phyloP scores from a whole-genome alignment of 371 early-diverging fungal genomes.

The Mucor lusitanicus region DNA sequence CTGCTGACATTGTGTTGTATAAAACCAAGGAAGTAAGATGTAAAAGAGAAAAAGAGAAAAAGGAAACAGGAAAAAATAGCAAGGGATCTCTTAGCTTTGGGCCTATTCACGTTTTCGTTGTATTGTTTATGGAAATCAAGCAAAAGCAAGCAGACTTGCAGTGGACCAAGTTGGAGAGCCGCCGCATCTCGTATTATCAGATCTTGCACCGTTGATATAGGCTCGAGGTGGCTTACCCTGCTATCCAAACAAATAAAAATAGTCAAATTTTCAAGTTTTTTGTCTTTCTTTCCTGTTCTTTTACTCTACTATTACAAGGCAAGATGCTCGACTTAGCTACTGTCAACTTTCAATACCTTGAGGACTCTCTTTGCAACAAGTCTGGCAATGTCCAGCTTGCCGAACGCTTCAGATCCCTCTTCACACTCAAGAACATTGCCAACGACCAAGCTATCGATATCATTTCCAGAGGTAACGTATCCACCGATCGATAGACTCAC shows the following conservation, averaged over 20 bases:
- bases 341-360: conserved; percentile 45
- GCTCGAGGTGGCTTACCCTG: background rate
- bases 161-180: background rate
- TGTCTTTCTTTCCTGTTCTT: background rate
- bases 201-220: too few species aligned
- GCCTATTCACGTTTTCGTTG: background rate
- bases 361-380: conserved; percentile 56
- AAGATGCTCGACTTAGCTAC: background rate
- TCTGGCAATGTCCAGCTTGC: conserved; percentile 66
- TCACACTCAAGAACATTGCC: conserved; percentile 88
- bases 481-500: background rate
- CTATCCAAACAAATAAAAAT: background rate
- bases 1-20: background rate
- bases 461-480: conserved; percentile 69
- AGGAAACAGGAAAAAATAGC: background rate
- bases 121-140: background rate
- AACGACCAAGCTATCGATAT: conserved; percentile 80
- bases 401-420: conserved; percentile 93
- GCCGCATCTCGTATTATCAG: background rate
- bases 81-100: background rate
- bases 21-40: background rate
- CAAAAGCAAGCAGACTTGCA: background rate
- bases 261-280: conserved; percentile 5
- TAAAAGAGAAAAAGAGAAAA: background rate
- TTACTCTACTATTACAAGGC: background rate